A percentile compares a stretch with the other conserved stretches of the same genome.
Evolutionary conservation across 768 basidiomycete genomes (phyloP).

Genomic region (Multifurca ochricompacta): DNA sequence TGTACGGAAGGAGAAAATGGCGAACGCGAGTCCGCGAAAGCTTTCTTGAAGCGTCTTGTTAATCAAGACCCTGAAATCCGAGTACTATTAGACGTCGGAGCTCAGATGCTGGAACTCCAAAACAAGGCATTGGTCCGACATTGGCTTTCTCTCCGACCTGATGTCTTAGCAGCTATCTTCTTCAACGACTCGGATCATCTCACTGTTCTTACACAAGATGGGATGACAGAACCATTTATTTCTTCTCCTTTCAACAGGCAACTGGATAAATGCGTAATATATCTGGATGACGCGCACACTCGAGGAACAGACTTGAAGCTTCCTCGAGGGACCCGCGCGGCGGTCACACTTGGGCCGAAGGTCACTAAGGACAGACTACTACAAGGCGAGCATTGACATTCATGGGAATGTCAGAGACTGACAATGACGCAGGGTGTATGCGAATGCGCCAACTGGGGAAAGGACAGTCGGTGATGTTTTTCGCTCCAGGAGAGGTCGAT

Average conservation of each 20-base stretch:
- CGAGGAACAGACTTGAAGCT: slow-evolving; percentile 48
- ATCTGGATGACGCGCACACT: slow-evolving; percentile 48
- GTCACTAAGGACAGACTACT: slow-evolving; percentile 45
- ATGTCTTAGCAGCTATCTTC: slow-evolving; percentile 37
- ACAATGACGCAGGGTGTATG: slow-evolving; percentile 12
- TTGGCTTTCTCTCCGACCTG: slow-evolving; percentile 32
- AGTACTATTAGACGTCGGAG: slow-evolving; percentile 49
- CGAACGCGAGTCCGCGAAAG: slow-evolving; percentile 18
- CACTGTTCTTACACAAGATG: slow-evolving; percentile 33
- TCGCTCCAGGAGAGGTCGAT: slow-evolving; percentile 13
- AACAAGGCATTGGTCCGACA: slow-evolving; percentile 33
- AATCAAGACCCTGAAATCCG: slow-evolving; percentile 33
- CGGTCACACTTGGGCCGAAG: slow-evolving; percentile 43
- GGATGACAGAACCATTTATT: slow-evolving; percentile 28
- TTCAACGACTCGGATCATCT: slow-evolving; percentile 31
- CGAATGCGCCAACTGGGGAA: slow-evolving; percentile 18
- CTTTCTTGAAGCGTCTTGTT: slow-evolving; percentile 29
- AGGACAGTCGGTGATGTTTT: slow-evolving; percentile 17
- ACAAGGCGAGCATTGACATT: slow-evolving; percentile 34
- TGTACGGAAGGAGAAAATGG: slow-evolving; percentile 16
- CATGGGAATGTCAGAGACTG: neutral
- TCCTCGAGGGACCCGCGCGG: slow-evolving; percentile 35
- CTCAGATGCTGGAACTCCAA: slow-evolving; percentile 45
- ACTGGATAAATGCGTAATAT: slow-evolving; percentile 35
- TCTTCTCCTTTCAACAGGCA: slow-evolving; percentile 33